A percentile compares a stretch with the other conserved stretches of the same genome.
These are phyloP conservation scores for Fragosphaeria purpurea DNA, from an alignment of 2,329 filamentous ascomycete genomes.

Conservation along the genomic window DNA sequence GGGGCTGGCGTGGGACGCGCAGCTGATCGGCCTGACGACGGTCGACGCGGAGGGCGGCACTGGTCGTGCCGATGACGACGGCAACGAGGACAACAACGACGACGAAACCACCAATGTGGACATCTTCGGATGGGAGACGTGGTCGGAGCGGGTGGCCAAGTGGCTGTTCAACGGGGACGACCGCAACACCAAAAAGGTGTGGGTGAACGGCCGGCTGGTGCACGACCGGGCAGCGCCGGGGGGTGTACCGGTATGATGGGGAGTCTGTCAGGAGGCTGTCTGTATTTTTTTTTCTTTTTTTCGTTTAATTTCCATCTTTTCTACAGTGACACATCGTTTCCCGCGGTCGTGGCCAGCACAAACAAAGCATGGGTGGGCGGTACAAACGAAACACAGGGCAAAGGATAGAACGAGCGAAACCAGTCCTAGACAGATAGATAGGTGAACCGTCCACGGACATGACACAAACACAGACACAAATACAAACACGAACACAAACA, in stretches of 20 bases:
- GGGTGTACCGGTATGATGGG: neutral
- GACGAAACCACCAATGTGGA: slow-evolving; percentile 58
- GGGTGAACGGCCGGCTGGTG: slow-evolving; percentile 77
- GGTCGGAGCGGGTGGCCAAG: slow-evolving; percentile 79
- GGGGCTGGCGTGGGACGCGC: slow-evolving; percentile 85
- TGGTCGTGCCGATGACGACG: slow-evolving; percentile 11
- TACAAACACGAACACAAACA: no score
- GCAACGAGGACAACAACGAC: neutral
- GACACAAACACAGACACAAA: no score
- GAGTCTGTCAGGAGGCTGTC: no score
- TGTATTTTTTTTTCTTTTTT: neutral
- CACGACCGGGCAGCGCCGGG: slow-evolving; percentile 38
- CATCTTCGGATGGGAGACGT: slow-evolving; percentile 84
- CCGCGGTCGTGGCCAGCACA: no score
- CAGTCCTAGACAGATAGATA: no score
- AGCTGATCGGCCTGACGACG: slow-evolving; percentile 58
- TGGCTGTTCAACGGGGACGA: slow-evolving; percentile 95
- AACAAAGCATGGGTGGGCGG: no score
- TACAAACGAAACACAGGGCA: no score
- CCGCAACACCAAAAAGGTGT: slow-evolving; percentile 77
- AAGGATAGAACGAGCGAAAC: no score
- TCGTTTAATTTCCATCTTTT: no score
- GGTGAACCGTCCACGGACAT: no score
- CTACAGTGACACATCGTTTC: no score
- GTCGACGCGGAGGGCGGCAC: slow-evolving; percentile 32